Base-by-base conservation (phyloP, 192 early-diverging fungal species). In the Coemansia pectinata region DNA sequence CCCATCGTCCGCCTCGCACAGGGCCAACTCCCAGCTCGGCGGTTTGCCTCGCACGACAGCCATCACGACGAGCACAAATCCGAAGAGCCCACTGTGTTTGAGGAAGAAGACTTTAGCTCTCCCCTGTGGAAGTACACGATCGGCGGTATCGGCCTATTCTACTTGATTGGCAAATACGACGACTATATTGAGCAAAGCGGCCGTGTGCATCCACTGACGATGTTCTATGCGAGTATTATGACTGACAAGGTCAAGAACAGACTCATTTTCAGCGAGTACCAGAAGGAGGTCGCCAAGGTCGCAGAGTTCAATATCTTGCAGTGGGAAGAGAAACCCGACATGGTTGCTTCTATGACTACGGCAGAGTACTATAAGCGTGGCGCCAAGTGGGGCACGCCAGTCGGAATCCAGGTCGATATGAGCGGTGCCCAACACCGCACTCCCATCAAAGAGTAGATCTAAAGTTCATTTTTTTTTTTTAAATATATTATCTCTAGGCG, bases 181-280 rank as follows among this genome's bases (percentile, higher is more conserved):
- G 80, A 77, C 72, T 74, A 83, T 53, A 66, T 83, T 17, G 80
- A 83, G 75, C 41, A 63, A 59, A 74, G 69, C 59, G 80, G 80
- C 1, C 45, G 69, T 1, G 80, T 83, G 48, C 80, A 83, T 38
- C 80, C 80, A n/a, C 14, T 83, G 69, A 83, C 75, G 17, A 71
- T 50, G 69, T 74, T 83, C 66, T 77, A 71, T 31, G 71, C 80
- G 36, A 74, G 67, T 44, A 77, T 74, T 39, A 77, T 83, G 80
- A 71, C 62, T 1, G 75, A 83, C 66, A 63, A 62, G 58, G 71
- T 27, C 2, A 63, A 67, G 41, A 73, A 83, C 72, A 62, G 67
- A 29, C 68, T 41, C 17, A 53, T 74, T 7, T 83, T 77, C 52
- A 74, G 50, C 52, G 72, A 74, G 69, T 77, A 83, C 65, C 66